Conservation (phyloP, 345 rosid genomes). For the Alliaria petiolata region DNA sequence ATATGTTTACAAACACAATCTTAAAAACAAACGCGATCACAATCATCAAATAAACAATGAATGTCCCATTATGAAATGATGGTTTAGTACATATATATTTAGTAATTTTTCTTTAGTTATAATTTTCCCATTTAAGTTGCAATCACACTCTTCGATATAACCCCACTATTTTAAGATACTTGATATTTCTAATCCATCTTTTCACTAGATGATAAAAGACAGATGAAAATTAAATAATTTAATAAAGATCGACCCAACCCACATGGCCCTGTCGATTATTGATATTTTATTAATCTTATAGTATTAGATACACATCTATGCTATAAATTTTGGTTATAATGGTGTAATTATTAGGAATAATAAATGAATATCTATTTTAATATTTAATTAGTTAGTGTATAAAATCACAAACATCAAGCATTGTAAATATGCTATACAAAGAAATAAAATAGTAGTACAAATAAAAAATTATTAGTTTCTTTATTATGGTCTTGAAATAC, state of each 20-base stretch:
- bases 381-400: neutral
- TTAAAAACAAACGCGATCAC: neutral
- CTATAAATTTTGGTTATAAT: neutral
- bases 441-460: neutral
- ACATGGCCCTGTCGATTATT: constrained; percentile 17
- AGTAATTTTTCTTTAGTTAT: neutral
- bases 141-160: constrained; percentile 17
- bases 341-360: neutral
- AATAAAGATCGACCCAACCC: constrained; percentile 20
- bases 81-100: neutral
- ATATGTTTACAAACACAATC: neutral
- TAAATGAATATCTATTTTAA: neutral
- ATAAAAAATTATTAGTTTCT: neutral
- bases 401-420: neutral
- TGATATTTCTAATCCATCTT: neutral
- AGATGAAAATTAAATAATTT: neutral
- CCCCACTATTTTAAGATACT: constrained; percentile 15
- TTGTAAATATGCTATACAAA: neutral
- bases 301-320: neutral
- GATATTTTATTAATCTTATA: neutral
- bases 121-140: neutral
- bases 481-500: too few relatives aligned
- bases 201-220: constrained; percentile 9
- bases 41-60: neutral
- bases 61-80: neutral